phyloP scores from a whole-genome alignment of 352 stramenopile species.

The Globisporangium ultimum region DNA sequence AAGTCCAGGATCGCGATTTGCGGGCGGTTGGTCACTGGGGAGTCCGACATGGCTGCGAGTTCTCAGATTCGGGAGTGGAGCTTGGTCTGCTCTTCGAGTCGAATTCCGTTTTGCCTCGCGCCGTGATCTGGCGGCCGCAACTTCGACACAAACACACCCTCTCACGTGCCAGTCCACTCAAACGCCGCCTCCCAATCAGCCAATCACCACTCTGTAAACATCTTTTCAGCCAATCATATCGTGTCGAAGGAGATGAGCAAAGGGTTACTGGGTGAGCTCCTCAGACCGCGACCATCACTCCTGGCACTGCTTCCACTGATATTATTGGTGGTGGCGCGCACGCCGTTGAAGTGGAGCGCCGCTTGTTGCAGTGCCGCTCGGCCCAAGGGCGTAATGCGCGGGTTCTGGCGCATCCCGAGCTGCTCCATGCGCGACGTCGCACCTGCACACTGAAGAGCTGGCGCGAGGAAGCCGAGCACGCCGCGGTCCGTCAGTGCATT shows the following conservation, averaged over 20 bases:
- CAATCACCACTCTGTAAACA: slow-evolving; percentile 8
- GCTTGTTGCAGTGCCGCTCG: slow-evolving; percentile 22
- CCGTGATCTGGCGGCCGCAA: slow-evolving; percentile 9
- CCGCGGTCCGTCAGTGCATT: slow-evolving; percentile 61
- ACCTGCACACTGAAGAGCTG: slow-evolving; percentile 31
- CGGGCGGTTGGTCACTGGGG: slow-evolving; percentile 86
- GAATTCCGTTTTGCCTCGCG: slow-evolving; percentile 5
- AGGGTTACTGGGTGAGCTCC: slow-evolving; percentile 1
- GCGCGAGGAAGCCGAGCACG: slow-evolving; percentile 42
- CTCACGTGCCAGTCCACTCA: slow-evolving; percentile 21
- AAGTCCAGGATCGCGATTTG: slow-evolving; percentile 99
- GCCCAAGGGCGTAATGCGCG: slow-evolving; percentile 32
- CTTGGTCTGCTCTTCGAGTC: slow-evolving; percentile 5
- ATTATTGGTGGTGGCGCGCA: slow-evolving; percentile 6
- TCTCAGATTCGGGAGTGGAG: neutral
- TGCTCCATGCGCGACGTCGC: slow-evolving; percentile 31
- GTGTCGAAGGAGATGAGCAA: slow-evolving; percentile 9
- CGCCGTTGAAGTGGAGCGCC: slow-evolving; percentile 29
- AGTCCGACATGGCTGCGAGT: slow-evolving; percentile 53
- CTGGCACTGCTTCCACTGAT: neutral
- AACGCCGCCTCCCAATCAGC: slow-evolving; percentile 6
- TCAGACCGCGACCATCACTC: slow-evolving; percentile 2
- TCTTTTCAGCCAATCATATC: slow-evolving; percentile 28
- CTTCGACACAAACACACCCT: slow-evolving; percentile 13
- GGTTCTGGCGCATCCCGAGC: slow-evolving; percentile 47